phyloP scores from a whole-genome alignment of 2,329 filamentous ascomycete genomes.

The Fusarium setosum region DNA sequence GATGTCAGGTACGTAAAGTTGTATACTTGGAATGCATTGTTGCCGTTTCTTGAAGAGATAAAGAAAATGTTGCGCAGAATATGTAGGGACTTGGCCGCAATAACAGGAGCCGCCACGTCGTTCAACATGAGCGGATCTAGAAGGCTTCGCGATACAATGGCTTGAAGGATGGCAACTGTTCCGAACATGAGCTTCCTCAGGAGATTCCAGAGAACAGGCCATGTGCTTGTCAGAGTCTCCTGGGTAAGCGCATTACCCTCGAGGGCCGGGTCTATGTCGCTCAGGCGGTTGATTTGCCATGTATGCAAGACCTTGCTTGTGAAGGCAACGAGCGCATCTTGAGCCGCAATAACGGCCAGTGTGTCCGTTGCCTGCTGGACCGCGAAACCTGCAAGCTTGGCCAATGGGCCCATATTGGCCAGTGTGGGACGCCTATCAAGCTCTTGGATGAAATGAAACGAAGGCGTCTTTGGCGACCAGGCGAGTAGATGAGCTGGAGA shows the following conservation, averaged over 20 bases:
- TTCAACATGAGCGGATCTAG: conserved; percentile 61
- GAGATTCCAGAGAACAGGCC: conserved; percentile 79
- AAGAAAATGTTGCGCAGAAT: conserved; percentile 84
- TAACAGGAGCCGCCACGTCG: conserved; percentile 63
- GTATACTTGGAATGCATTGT: conserved; percentile 83
- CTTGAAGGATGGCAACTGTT: conserved; percentile 78
- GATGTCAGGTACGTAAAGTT: conserved; percentile 85
- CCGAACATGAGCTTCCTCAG: conserved; percentile 82
- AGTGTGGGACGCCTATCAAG: conserved; percentile 72
- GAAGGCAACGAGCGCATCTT: conserved; percentile 76
- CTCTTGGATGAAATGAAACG: conserved; percentile 68
- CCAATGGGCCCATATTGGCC: conserved; percentile 74
- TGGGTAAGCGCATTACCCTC: conserved; percentile 72
- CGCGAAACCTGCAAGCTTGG: conserved; percentile 72
- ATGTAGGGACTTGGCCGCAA: conserved; percentile 79
- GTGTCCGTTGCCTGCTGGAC: conserved; percentile 65
- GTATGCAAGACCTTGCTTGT: conserved; percentile 73
- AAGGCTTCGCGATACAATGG: conserved; percentile 74
- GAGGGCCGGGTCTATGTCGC: conserved; percentile 75
- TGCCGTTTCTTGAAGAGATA: conserved; percentile 79
- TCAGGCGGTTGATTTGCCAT: conserved; percentile 82
- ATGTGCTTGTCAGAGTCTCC: conserved; percentile 73
- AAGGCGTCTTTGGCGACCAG: conserved; percentile 72
- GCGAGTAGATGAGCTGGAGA: conserved; percentile 58
- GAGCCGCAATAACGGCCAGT: conserved; percentile 57